A percentile compares a stretch with the other conserved stretches of the same genome.
Conservation (phyloP, 495 filamentous ascomycete species). For the Echria macrotheca region DNA sequence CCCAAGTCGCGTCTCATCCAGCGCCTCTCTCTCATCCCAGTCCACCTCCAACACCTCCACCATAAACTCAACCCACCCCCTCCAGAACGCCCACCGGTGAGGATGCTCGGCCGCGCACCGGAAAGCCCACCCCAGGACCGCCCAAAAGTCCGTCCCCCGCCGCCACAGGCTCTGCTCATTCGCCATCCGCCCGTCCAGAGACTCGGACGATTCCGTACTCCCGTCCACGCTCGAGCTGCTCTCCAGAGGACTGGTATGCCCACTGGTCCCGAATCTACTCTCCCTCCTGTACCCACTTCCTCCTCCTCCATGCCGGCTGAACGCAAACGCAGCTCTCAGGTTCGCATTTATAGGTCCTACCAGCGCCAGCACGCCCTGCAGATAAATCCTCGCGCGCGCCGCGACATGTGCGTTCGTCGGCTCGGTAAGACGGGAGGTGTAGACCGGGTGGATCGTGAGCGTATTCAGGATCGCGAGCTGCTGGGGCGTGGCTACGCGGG, state of each 20-base stretch:
- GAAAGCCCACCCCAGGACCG: constrained; percentile 85
- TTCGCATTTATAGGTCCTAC: constrained; percentile 40
- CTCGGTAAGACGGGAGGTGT: constrained; percentile 47
- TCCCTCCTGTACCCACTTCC: constrained; percentile 10
- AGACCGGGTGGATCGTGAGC: constrained; percentile 62
- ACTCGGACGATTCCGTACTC: constrained; percentile 21
- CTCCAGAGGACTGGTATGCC: no score
- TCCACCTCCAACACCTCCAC: constrained; percentile 72
- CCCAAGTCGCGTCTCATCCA: constrained; percentile 30
- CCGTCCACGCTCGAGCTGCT: neutral
- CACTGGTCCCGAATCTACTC: constrained; percentile 8
- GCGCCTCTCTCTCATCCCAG: constrained; percentile 50
- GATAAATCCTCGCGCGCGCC: constrained; percentile 34
- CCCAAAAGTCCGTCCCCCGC: constrained; percentile 80
- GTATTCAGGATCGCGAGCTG: constrained; percentile 65
- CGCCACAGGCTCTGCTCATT: constrained; percentile 64
- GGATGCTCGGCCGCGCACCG: constrained; percentile 72
- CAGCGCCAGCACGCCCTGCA: constrained; percentile 34
- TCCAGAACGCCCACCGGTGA: constrained; percentile 78
- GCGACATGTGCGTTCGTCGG: constrained; percentile 31
- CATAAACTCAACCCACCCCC: constrained; percentile 74
- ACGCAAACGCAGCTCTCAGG: constrained; percentile 32
- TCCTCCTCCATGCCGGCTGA: constrained; percentile 11
- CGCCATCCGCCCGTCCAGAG: constrained; percentile 49
- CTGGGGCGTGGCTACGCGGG: constrained; percentile 43